Base-by-base conservation (phyloP, 108 stramenopile species). In the Discostella pseudostelligera region DNA sequence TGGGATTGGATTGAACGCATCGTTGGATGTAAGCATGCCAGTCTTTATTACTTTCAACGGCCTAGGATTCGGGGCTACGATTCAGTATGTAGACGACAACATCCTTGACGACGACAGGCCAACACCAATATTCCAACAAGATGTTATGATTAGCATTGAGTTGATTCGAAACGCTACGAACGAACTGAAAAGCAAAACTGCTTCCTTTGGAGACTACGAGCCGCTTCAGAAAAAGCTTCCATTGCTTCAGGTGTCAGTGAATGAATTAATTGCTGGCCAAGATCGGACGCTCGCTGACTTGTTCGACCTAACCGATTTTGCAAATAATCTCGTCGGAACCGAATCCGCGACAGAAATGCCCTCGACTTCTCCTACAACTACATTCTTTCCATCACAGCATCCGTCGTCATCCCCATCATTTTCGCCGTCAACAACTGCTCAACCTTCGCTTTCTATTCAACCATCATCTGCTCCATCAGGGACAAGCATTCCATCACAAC, bases 181-280 rank as follows among this genome's bases (percentile, higher is more conserved):
- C 0, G 12, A 8, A 8, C 25, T 50, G 49, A 50, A 50, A 50
- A 22, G 4, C 37, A 39, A 43, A 0, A 70, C 69, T 28, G 50
- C 69, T 20, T 70, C 62, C 35, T 35, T 70, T 17, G 29, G 39
- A 39, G 20, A 48, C 5, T 55, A 60, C 40, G 36, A 32, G 28
- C 48, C 53, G 24, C 55, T 70, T 13, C 19, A 26, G 37, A 8
- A 47, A 29, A 42, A n/a, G 2, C 22, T 70, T 42, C 69, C 69
- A 62, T 2, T 70, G 51, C 32, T 70, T 13, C 10, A 62, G 10
- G 39, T 35, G 25, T 39, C 69, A 54, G 55, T 70, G 11, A 70
- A 70, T 62, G 46, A 62, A 39, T 40, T 70, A 36, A 61, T 70
- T 61, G 69, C 69, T 26, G 69, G 69, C 36, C 10, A 39, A 39